phyloP scores from a whole-genome alignment of 148 eudicot species.

The Polygonum maritimum region DNA sequence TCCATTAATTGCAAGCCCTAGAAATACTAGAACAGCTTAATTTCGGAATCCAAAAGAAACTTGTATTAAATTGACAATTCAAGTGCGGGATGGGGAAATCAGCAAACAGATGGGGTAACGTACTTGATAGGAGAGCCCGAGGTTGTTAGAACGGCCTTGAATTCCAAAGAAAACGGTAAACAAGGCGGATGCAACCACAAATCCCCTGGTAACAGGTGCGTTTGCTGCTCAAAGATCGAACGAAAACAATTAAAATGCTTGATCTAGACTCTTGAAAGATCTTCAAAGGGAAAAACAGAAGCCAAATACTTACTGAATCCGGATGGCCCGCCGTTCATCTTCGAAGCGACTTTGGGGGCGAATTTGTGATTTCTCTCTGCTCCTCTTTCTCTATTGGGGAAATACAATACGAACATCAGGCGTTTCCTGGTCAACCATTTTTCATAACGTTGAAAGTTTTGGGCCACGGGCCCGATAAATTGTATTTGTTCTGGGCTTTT shows the following conservation, averaged over 20 bases:
- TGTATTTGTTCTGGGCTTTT: background rate
- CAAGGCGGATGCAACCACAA: slow-evolving; percentile 53
- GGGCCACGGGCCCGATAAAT: background rate
- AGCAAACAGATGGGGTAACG: slow-evolving; percentile 12
- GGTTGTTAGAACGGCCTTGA: slow-evolving; percentile 61
- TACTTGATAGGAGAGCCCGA: slow-evolving; percentile 55
- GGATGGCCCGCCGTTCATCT: slow-evolving; percentile 52
- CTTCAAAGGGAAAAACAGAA: background rate
- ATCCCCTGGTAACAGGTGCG: slow-evolving; percentile 75
- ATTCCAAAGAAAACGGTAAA: slow-evolving; percentile 79
- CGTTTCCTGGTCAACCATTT: slow-evolving; percentile 2
- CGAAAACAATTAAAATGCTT: background rate
- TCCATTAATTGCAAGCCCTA: background rate
- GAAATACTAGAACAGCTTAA: background rate
- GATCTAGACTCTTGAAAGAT: background rate
- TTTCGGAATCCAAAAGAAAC: background rate
- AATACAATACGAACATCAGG: background rate
- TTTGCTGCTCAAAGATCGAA: slow-evolving; percentile 43
- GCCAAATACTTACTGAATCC: slow-evolving; percentile 31
- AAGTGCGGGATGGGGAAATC: background rate
- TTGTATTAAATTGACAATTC: background rate
- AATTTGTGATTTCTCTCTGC: slow-evolving; percentile 1
- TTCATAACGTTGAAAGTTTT: background rate
- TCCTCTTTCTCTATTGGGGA: background rate
- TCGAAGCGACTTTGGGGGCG: slow-evolving; percentile 8